Conservation (phyloP, 1,284 basidiomycete genomes). For the Coniferiporia sulphurascens region DNA sequence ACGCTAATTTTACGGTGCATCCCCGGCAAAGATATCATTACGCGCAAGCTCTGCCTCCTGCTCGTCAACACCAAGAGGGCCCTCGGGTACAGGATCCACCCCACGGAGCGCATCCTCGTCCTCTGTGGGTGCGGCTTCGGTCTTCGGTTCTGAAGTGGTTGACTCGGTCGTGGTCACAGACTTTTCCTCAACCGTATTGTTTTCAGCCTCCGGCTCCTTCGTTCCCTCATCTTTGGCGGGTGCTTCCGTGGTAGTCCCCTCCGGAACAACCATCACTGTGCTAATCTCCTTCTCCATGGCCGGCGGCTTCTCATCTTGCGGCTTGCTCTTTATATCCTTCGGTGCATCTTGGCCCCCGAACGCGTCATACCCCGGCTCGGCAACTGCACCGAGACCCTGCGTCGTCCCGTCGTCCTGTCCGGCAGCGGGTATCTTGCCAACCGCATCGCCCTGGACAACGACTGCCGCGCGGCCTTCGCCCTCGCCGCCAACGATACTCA, state of each 20-base stretch:
- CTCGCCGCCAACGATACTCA: conserved; percentile 15
- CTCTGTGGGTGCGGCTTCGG: not conserved
- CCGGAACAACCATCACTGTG: conserved; percentile 9
- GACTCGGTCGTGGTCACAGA: not conserved
- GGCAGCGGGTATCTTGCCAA: conserved; percentile 8
- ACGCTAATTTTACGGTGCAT: conserved; percentile 5
- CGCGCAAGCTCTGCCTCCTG: conserved; percentile 18
- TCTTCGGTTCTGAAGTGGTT: not conserved
- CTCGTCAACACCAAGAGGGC: conserved; percentile 14
- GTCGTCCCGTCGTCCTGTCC: conserved; percentile 11
- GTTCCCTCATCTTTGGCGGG: not conserved
- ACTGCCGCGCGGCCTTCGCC: conserved; percentile 18
- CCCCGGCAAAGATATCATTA: conserved; percentile 17
- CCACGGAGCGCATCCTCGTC: not conserved
- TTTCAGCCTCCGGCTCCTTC: not conserved
- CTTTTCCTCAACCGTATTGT: not conserved
- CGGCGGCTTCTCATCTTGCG: conserved; percentile 8
- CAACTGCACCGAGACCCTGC: conserved; percentile 6
- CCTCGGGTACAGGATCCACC: not conserved
- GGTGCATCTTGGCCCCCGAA: conserved; percentile 16
- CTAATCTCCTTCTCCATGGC: conserved; percentile 17
- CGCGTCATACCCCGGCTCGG: conserved; percentile 20
- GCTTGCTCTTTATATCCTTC: conserved; percentile 13
- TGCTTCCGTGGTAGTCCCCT: not conserved
- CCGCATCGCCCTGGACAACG: conserved; percentile 14